Evolutionary conservation across 805 yeast species (phyloP), one percentile per base, ranked within the genome.

Genomic region (Hanseniaspora opuntiae): DNA sequence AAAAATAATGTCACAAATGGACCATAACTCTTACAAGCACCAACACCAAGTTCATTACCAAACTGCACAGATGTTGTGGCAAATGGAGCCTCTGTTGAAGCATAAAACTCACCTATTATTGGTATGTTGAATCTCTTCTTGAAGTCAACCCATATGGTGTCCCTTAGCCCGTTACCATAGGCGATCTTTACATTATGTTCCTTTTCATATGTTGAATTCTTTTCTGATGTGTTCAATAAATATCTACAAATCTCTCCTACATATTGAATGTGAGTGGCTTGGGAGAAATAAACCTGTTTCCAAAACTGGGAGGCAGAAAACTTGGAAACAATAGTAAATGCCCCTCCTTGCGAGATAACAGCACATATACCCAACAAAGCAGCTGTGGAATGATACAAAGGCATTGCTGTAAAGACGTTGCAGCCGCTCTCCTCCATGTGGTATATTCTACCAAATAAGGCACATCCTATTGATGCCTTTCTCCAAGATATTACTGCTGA

Each of bases 201-300:
- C 42, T 68, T 65, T 63, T 86, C 94, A 62, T 77, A 82, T 11
- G 85, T 82, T 16, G 35, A 36, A 4, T 37, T 37, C 44, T 82
- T 81, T 9, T 69, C 69, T 47, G 82, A 77, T 0, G 87, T 70
- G 59, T 82, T 79, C 57, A 85, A 67, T 56, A 89, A 72, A 62
- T 88, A 90, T 47, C 97, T 77, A 66, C 97, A 86, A 33, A 87
- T 88, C 67, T 89, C 97, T 17, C 97, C 97, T 17, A 89, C 97
- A 61, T 89, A 89, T 67, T 89, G 96, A 53, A 87, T 76, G 57
- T 85, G 86, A 4, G 95, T 85, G 3, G 96, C 85, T 2, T 72
- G 67, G 14, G 81, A 67, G 36, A 85, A 62, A 58, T 74, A 79
- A 3, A 84, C 89, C 67, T 90, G 96, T 17, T 88, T 82, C 97